Percentiles rank a stretch among this genome's conserved stretches.
Conservation (phyloP, 2,329 filamentous ascomycete species). For the Akanthomyces dipterigenus region DNA sequence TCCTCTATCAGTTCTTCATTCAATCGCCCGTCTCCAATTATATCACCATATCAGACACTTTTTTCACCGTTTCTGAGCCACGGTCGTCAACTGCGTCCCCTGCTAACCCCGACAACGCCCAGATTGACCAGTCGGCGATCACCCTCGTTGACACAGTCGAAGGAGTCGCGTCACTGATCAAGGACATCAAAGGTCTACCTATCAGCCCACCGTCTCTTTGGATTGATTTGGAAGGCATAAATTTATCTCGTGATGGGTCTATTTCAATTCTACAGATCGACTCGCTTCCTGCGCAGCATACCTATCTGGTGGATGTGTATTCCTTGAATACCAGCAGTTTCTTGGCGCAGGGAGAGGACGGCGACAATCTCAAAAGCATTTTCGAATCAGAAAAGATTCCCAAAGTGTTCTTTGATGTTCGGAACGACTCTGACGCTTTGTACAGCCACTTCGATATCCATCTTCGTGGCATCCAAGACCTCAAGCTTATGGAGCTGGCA, state of each 20-base stretch:
- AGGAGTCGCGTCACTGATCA: no score
- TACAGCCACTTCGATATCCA: slow-evolving; percentile 37
- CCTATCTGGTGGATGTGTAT: slow-evolving; percentile 40
- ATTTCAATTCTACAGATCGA: slow-evolving; percentile 38
- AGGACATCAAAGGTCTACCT: slow-evolving; percentile 15
- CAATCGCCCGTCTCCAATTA: no score
- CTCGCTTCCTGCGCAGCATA: slow-evolving; percentile 21
- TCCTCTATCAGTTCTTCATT: no score
- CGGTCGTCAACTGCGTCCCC: no score
- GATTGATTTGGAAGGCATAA: slow-evolving; percentile 41
- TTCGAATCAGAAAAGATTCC: slow-evolving; percentile 16
- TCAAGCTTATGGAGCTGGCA: slow-evolving; percentile 52
- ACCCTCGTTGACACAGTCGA: no score
- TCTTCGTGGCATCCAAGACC: slow-evolving; percentile 39
- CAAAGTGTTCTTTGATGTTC: slow-evolving; percentile 53
- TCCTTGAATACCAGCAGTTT: slow-evolving; percentile 10
- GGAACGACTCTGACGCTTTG: slow-evolving; percentile 51
- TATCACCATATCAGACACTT: no score
- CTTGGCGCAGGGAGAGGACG: no score
- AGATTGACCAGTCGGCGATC: no score
- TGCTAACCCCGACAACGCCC: no score
- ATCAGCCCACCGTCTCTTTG: slow-evolving; percentile 31
- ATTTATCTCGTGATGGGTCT: slow-evolving; percentile 34
- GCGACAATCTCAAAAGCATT: background rate
- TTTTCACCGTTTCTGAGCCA: no score